Conservation (phyloP, 306 rosid species). For the Coriaria nepalensis region DNA sequence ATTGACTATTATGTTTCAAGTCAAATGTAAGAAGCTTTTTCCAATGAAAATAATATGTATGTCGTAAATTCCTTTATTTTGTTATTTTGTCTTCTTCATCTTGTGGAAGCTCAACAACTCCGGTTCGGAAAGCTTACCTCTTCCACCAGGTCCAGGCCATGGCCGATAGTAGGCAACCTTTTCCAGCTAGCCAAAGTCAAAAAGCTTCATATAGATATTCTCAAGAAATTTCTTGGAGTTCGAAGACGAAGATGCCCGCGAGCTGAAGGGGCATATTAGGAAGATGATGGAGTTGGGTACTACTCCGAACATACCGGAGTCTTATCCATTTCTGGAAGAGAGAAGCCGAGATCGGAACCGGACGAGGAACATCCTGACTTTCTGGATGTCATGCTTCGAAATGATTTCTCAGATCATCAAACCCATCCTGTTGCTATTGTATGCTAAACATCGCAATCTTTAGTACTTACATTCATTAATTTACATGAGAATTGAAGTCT, state of each 20-base stretch:
- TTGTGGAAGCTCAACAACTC: too few species aligned
- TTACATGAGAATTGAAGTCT: too few species aligned
- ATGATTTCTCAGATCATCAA: not conserved
- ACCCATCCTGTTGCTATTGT: not conserved
- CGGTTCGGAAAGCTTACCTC: too few species aligned
- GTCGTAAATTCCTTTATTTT: too few species aligned
- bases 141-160: too few species aligned
- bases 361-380: not conserved
- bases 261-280: conserved; percentile 1
- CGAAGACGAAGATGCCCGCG: not conserved
- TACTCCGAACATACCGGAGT: conserved; percentile 8
- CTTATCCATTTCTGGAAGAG: not conserved
- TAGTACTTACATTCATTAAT: too few species aligned
- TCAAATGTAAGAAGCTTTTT: too few species aligned
- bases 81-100: too few species aligned
- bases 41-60: too few species aligned
- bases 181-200: not conserved
- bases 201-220: not conserved
- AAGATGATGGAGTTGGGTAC: conserved; percentile 5
- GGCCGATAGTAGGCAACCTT: not conserved
- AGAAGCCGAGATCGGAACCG: not conserved
- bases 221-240: not conserved
- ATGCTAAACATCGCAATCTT: not conserved
- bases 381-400: conserved; percentile 6
- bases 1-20: too few species aligned